Conservation (phyloP, 2,329 filamentous ascomycete genomes). For the Colletotrichum endophyticum region DNA sequence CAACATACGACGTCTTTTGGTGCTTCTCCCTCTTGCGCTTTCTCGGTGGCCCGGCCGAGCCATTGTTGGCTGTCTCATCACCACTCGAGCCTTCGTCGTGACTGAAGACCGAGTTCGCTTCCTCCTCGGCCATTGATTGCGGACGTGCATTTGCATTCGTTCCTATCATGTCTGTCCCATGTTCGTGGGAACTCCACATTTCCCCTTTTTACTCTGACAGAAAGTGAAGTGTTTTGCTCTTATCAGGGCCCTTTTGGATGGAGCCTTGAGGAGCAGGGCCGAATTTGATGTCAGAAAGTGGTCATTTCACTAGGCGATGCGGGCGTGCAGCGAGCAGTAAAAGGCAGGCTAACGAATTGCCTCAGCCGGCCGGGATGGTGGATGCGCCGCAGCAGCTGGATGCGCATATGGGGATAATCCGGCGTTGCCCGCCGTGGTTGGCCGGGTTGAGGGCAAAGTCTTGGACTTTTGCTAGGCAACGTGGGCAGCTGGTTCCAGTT, state of each 20-base stretch:
- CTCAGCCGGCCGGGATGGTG: slow-evolving; percentile 15
- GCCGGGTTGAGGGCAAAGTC: neutral
- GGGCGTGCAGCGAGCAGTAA: slow-evolving; percentile 4
- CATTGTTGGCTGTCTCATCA: slow-evolving; percentile 35
- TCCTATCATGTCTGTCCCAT: slow-evolving; percentile 28
- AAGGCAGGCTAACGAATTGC: neutral
- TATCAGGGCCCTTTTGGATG: slow-evolving; percentile 19
- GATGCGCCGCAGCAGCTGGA: slow-evolving; percentile 7
- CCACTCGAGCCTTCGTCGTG: slow-evolving; percentile 42
- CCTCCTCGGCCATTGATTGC: slow-evolving; percentile 37
- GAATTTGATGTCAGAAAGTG: slow-evolving; percentile 15
- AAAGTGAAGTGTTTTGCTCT: slow-evolving; percentile 10
- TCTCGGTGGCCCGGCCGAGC: slow-evolving; percentile 29
- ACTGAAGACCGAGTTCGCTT: slow-evolving; percentile 38
- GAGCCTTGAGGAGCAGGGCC: slow-evolving; percentile 8
- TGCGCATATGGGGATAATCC: slow-evolving; percentile 9
- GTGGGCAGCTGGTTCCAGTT: neutral
- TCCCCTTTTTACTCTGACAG: slow-evolving; percentile 8
- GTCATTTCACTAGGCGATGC: slow-evolving; percentile 14
- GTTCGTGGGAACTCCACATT: slow-evolving; percentile 33
- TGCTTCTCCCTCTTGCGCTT: slow-evolving; percentile 46
- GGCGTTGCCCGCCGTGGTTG: neutral
- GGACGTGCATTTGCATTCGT: slow-evolving; percentile 28
- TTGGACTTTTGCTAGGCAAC: neutral
- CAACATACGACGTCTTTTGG: slow-evolving; percentile 46